Evolutionary conservation across 768 basidiomycete genomes (phyloP).

Genomic region (Agrocybe chaxingu): DNA sequence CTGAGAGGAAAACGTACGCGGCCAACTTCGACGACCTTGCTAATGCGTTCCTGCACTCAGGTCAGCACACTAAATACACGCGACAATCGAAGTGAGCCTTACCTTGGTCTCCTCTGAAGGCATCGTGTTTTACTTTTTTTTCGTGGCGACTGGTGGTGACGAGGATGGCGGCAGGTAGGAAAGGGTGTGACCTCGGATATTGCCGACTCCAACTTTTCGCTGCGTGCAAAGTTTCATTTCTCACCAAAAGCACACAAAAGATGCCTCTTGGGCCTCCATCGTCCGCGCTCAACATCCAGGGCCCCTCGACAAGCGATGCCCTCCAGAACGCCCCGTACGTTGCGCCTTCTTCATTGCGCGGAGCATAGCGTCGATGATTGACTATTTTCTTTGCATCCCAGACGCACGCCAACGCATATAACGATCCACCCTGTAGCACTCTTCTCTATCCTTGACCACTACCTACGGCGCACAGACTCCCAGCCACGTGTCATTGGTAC

Average conservation of each 20-base stretch:
- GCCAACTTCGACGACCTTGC: slow-evolving; percentile 75
- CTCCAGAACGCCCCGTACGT: slow-evolving; percentile 37
- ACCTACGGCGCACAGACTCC: slow-evolving; percentile 77
- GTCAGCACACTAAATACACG: neutral
- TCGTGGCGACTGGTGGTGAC: slow-evolving; percentile 15
- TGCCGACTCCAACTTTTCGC: slow-evolving; percentile 35
- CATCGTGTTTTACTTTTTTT: slow-evolving; percentile 42
- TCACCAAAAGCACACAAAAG: slow-evolving; percentile 21
- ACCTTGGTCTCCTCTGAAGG: slow-evolving; percentile 93
- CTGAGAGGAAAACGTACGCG: slow-evolving; percentile 45
- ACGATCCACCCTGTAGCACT: slow-evolving; percentile 91
- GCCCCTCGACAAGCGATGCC: slow-evolving; percentile 26
- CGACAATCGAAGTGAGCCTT: slow-evolving; percentile 10
- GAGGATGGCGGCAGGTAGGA: slow-evolving; percentile 13
- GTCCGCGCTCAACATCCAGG: slow-evolving; percentile 48
- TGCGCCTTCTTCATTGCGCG: neutral
- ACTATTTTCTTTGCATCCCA: slow-evolving; percentile 24
- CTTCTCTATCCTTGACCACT: slow-evolving; percentile 95
- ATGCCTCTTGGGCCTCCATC: slow-evolving; percentile 50
- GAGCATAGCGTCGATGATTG: neutral
- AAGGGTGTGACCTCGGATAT: slow-evolving; percentile 29
- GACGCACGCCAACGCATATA: slow-evolving; percentile 68
- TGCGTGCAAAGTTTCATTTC: slow-evolving; percentile 14
- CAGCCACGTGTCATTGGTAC: slow-evolving; percentile 95
- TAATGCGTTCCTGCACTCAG: slow-evolving; percentile 69